Percentiles rank a stretch among this genome's conserved stretches.
phyloP scores from a whole-genome alignment of 306 rosid genomes.

The Casuarina glauca region DNA sequence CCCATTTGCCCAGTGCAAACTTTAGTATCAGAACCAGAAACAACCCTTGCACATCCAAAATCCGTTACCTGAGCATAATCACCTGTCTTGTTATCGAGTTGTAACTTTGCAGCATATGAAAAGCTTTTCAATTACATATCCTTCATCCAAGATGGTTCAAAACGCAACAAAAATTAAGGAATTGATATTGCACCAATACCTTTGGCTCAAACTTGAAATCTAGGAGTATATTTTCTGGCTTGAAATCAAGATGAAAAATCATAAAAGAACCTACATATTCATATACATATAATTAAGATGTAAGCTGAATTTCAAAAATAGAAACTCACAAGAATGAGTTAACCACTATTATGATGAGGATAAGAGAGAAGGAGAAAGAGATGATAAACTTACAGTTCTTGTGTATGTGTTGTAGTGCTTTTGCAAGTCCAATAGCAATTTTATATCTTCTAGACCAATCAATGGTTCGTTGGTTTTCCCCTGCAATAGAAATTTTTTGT shows the following conservation, averaged over 20 bases:
- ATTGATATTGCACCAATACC: slow-evolving; percentile 40
- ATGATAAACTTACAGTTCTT: slow-evolving; percentile 77
- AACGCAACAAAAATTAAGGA: not conserved
- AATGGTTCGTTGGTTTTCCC: slow-evolving; percentile 80
- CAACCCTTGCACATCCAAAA: slow-evolving; percentile 87
- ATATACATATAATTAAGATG: slow-evolving; percentile 13
- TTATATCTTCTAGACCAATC: slow-evolving; percentile 81
- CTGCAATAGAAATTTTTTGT: slow-evolving; percentile 47
- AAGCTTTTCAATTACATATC: not conserved
- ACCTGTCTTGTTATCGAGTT: not conserved
- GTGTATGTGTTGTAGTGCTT: slow-evolving; percentile 92
- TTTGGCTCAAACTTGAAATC: slow-evolving; percentile 93
- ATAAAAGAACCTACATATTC: slow-evolving; percentile 75
- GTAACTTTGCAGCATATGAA: not conserved
- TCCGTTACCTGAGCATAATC: slow-evolving; percentile 75
- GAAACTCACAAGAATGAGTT: too few species aligned
- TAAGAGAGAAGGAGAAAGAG: not conserved
- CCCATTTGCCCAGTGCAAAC: too few species aligned
- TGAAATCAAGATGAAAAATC: slow-evolving; percentile 95
- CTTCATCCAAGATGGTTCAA: not conserved
- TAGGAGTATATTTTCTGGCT: slow-evolving; percentile 82
- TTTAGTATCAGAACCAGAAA: too few species aligned
- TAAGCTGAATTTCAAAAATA: not conserved
- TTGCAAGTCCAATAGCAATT: slow-evolving; percentile 91
- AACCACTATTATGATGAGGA: too few species aligned